Conservation (phyloP, 2,329 filamentous ascomycete genomes). For the Claviceps spartinae region DNA sequence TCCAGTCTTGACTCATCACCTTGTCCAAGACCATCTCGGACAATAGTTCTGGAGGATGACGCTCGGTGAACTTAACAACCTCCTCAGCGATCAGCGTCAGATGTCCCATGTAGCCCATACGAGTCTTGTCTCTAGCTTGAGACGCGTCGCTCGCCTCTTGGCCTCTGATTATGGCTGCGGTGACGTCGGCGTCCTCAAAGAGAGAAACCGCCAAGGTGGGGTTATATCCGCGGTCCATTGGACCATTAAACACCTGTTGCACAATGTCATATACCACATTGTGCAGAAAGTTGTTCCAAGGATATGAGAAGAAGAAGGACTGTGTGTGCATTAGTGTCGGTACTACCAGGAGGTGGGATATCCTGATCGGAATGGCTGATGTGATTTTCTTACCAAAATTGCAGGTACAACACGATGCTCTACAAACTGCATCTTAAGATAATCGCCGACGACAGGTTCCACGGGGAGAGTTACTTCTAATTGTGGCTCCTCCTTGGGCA, state of each 20-base stretch:
- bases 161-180: constrained; percentile 80
- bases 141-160: constrained; percentile 78
- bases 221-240: constrained; percentile 93
- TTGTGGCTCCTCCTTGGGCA: constrained; percentile 6
- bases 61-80: constrained; percentile 95
- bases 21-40: constrained; percentile 75
- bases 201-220: constrained; percentile 79
- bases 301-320: constrained; percentile 97
- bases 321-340: constrained; percentile 20
- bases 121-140: constrained; percentile 70
- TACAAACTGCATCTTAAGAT: constrained; percentile 91
- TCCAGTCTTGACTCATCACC: constrained; percentile 83
- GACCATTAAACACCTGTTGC: constrained; percentile 96
- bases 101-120: constrained; percentile 97
- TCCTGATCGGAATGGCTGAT: not conserved
- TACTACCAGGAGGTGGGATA: not conserved
- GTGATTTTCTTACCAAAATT: constrained; percentile 57
- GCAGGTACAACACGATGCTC: constrained; percentile 89
- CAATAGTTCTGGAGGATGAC: constrained; percentile 77
- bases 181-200: constrained; percentile 82
- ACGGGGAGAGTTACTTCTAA: constrained; percentile 8
- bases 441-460: constrained; percentile 80
- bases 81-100: constrained; percentile 94
- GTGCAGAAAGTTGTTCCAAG: constrained; percentile 98
- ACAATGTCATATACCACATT: constrained; percentile 99